Evolutionary conservation across 768 basidiomycete species (phyloP), one percentile per base, ranked within the genome.

Genomic region (Neoboletus brunneissimus): DNA sequence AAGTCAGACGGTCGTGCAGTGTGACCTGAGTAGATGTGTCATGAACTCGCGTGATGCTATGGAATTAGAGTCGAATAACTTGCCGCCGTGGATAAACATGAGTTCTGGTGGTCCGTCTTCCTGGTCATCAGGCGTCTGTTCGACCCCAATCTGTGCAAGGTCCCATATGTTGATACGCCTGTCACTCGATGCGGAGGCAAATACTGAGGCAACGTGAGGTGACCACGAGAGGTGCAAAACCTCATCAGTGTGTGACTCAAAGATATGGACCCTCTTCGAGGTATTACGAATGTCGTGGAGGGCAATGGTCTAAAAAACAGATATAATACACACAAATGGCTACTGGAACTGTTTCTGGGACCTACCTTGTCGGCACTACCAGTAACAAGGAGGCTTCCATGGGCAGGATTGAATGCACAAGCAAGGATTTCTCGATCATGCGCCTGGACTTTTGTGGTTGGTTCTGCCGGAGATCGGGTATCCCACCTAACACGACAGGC

Each of bases 51-150:
- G 1, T 42, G 25, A 53, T 18, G 13, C 8, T 11, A 20, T 34
- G 18, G 4, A 29, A 46, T 46, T 4, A 20, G 41, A 18, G 23
- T 42, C 25, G 9, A 9, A 35, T 64, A 68, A 61, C 83, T 58
- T 77, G 84, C 89, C 97, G 63, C 97, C 97, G 63, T 99, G 97
- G 46, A 98, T 83, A 72, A 99, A 99, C 61, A 98, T 73, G 55
- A 98, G 75, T 72, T 99, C 97, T 1, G 97, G 97, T 16, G 97
- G 94, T 1, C 97, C 97, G 66, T 99, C 97, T 70, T 99, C 97
- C 56, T 94, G 91, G 67, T 99, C 97, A 62, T 99, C 97, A 4
- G 96, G 97, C 2, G 93, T 91, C 72, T 99, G 97, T 70, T 99
- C 97, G 40, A 88, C 82, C 1, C 97, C 97, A 59, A 98, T 96